These are phyloP conservation scores for Fusarium luffae DNA, from an alignment of 2,329 filamentous ascomycete species.

Conservation along the genomic window DNA sequence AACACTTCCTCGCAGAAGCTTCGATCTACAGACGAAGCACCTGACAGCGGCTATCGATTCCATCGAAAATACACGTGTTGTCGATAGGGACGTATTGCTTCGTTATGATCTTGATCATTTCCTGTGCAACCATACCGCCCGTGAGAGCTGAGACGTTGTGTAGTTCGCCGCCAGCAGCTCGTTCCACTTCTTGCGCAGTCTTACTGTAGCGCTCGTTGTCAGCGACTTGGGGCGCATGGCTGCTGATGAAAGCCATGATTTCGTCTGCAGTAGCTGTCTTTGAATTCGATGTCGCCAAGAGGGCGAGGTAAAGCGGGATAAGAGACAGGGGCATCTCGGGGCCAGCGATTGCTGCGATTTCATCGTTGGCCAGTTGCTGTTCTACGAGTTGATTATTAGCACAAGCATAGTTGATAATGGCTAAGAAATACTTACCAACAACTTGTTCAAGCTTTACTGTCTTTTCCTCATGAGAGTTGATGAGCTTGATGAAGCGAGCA, in stretches of 20 bases:
- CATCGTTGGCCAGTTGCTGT: conserved; percentile 65
- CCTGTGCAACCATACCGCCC: conserved; percentile 95
- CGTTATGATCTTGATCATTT: conserved; percentile 89
- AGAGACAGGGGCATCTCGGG: conserved; percentile 67
- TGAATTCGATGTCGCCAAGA: conserved; percentile 64
- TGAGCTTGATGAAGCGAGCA: conserved; percentile 89
- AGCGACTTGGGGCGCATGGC: conserved; percentile 59
- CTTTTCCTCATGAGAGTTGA: conserved; percentile 65
- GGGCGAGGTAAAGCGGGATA: conserved; percentile 75
- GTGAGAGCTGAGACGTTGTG: conserved; percentile 91
- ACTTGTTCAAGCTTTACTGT: conserved; percentile 63
- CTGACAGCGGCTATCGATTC: conserved; percentile 71
- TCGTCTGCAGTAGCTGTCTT: conserved; percentile 60
- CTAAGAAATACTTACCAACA: conserved; percentile 60
- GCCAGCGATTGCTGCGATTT: conserved; percentile 59
- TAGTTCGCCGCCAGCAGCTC: conserved; percentile 85
- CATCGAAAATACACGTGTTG: conserved; percentile 77
- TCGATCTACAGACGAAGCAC: conserved; percentile 62
- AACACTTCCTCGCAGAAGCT: neutral
- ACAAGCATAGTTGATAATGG: neutral
- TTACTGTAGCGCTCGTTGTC: conserved; percentile 62
- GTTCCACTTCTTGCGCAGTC: conserved; percentile 73
- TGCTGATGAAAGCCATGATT: conserved; percentile 61
- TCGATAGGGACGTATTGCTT: conserved; percentile 78
- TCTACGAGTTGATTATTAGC: conserved; percentile 52